Evolutionary conservation across 306 rosid genomes (phyloP), one percentile per base, ranked within the genome.

Genomic region (Cicer bijugum): DNA sequence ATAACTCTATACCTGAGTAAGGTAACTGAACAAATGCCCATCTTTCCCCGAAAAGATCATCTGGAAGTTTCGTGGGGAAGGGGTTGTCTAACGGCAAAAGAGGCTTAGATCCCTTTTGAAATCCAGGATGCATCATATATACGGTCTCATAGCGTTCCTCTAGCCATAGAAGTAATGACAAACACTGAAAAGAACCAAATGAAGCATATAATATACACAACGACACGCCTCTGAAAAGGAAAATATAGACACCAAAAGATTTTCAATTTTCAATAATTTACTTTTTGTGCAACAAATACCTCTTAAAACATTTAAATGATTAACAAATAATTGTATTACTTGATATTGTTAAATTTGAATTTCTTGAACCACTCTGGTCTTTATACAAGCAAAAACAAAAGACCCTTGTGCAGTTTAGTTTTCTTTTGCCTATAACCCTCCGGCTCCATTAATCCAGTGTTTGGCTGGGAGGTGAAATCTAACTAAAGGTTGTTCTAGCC

Each of bases 1-100:
- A 63, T 64, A 55, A 20, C 58, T 12, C 51, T 67, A 47, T 85
- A 94, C 99, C 97, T 88, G 93, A 86, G 82, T 82, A 87, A 58
- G 99, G 97, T 75, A 94, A 84, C 66, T 94, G 99, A 50, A 94
- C 97, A 78, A 94, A 94, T 45, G 97, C 96, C 99, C 99, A 94
- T 84, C 58, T 91, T 75, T 91, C 93, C 23, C 99, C 99, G 11
- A 85, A 90, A 37, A 94, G 94, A 79, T 88, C 84, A 9, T 94
- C 97, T 2, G 99, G 99, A 79, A 94, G 97, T 51, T 89, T 87
- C 76, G 88, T 88, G 6, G 99, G 93, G 70, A 94, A 94, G 68
- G 97, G 97, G 78, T 94, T 94, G 57, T 94, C 99, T 63, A 94
- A 76, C 50, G 96, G 86, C 56, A 94, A 88, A 80, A 94, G 90